A percentile compares a stretch with the other conserved stretches of the same genome.
phyloP scores from a whole-genome alignment of 1,284 basidiomycete species.

The Ceratobasidium papillatum region DNA sequence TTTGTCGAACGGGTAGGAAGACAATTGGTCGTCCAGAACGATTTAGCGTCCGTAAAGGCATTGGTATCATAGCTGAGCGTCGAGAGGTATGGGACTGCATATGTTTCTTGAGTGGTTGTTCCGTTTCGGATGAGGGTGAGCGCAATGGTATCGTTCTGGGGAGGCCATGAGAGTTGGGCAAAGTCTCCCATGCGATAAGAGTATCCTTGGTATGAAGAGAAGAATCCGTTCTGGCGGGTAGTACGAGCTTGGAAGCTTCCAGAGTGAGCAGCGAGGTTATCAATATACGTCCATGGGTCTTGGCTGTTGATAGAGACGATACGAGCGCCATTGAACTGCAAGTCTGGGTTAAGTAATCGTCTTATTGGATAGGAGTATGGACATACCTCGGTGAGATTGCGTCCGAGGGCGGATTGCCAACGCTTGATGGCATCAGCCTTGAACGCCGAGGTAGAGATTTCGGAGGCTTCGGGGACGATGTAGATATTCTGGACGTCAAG shows the following conservation, averaged over 20 bases:
- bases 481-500: slow-evolving; percentile 56
- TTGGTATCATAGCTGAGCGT: slow-evolving; percentile 57
- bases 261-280: slow-evolving; percentile 60
- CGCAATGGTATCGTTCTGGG: slow-evolving; percentile 59
- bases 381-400: slow-evolving; percentile 56
- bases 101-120: slow-evolving; percentile 54
- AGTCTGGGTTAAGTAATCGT: not conserved
- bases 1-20: slow-evolving; percentile 61
- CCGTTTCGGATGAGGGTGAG: slow-evolving; percentile 61
- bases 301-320: slow-evolving; percentile 63
- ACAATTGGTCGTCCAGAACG: slow-evolving; percentile 65
- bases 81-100: slow-evolving; percentile 66
- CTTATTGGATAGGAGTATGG: not conserved
- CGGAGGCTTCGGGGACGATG: slow-evolving; percentile 67
- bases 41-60: slow-evolving; percentile 61
- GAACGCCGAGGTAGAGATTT: slow-evolving; percentile 63
- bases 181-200: slow-evolving; percentile 69
- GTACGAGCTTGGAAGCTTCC: slow-evolving; percentile 58
- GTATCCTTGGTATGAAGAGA: slow-evolving; percentile 59
- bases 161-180: slow-evolving; percentile 64
- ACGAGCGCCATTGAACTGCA: slow-evolving; percentile 61
- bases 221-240: slow-evolving; percentile 61
- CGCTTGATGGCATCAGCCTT: slow-evolving; percentile 53
- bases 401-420: slow-evolving; percentile 59
- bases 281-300: slow-evolving; percentile 63